A percentile compares a stretch with the other conserved stretches of the same genome.
Evolutionary conservation across 768 basidiomycete genomes (phyloP).

Genomic region (Xerocomellus intermedius): DNA sequence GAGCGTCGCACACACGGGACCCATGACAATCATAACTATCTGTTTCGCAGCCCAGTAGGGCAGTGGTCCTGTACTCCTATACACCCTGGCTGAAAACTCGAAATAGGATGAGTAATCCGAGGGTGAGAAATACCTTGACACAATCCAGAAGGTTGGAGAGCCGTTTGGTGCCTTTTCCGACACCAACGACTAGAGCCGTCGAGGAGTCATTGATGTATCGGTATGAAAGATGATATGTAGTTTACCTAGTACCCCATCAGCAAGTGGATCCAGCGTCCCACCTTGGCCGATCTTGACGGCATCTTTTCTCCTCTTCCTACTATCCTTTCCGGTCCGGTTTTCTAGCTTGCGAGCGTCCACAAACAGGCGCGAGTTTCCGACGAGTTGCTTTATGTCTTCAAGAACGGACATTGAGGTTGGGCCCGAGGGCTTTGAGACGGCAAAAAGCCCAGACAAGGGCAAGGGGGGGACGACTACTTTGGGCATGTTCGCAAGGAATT

Average conservation of each 20-base stretch:
- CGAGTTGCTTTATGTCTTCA: conserved; percentile 79
- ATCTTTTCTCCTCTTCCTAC: conserved; percentile 39
- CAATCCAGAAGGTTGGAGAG: conserved; percentile 82
- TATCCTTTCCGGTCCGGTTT: conserved; percentile 47
- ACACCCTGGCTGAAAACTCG: conserved; percentile 16
- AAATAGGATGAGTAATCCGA: not conserved
- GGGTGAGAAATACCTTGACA: conserved; percentile 60
- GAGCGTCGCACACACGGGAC: conserved; percentile 67
- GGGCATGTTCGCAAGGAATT: conserved; percentile 51
- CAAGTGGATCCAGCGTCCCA: conserved; percentile 94
- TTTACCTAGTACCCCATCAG: conserved; percentile 90
- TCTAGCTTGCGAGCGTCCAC: conserved; percentile 55
- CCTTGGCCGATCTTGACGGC: conserved; percentile 86
- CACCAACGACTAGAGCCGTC: conserved; percentile 67
- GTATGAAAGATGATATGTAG: not conserved
- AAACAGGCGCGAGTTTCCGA: conserved; percentile 77
- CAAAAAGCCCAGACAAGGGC: conserved; percentile 83
- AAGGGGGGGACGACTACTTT: conserved; percentile 51
- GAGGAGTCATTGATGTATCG: conserved; percentile 4
- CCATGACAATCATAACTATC: conserved; percentile 95
- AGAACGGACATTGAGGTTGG: conserved; percentile 90
- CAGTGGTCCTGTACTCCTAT: conserved; percentile 90
- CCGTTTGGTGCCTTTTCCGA: conserved; percentile 88
- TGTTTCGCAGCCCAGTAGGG: conserved; percentile 90
- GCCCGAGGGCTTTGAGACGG: conserved; percentile 87